These are phyloP conservation scores for Fusarium torreyae DNA, from an alignment of 2,329 filamentous ascomycete species.

Conservation along the genomic window DNA sequence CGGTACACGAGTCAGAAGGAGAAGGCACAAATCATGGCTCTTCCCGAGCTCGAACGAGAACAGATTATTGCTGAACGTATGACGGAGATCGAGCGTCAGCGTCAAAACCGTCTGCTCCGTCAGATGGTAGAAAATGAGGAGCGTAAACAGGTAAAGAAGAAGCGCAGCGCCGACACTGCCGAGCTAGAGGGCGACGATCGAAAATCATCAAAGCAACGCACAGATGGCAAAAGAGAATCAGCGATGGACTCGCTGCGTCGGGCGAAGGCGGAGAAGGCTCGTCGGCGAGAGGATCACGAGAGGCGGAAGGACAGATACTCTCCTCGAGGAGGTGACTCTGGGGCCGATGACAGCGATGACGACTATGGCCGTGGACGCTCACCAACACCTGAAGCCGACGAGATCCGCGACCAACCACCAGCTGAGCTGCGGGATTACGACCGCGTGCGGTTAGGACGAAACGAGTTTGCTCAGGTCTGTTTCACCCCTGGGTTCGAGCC, in stretches of 20 bases:
- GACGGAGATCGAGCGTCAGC: slow-evolving; percentile 83
- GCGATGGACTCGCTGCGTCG: slow-evolving; percentile 80
- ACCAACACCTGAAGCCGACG: slow-evolving; percentile 73
- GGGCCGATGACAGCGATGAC: slow-evolving; percentile 80
- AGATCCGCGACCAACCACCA: slow-evolving; percentile 77
- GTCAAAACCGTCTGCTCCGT: slow-evolving; percentile 86
- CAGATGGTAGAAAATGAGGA: slow-evolving; percentile 80
- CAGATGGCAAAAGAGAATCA: slow-evolving; percentile 62
- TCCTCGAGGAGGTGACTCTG: slow-evolving; percentile 53
- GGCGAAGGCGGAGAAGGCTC: slow-evolving; percentile 73
- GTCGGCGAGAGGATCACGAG: slow-evolving; percentile 67
- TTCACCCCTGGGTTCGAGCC: slow-evolving; percentile 93
- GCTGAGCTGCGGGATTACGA: slow-evolving; percentile 87
- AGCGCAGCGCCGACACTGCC: slow-evolving; percentile 83
- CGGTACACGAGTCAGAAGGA: slow-evolving; percentile 82
- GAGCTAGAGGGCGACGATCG: slow-evolving; percentile 83
- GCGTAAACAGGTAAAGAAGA: slow-evolving; percentile 69
- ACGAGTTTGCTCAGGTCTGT: slow-evolving; percentile 90
- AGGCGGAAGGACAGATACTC: slow-evolving; percentile 70
- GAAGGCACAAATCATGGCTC: slow-evolving; percentile 83
- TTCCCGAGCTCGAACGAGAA: slow-evolving; percentile 93
- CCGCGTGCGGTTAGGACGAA: slow-evolving; percentile 85
- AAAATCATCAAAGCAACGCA: slow-evolving; percentile 81
- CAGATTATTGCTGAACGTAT: slow-evolving; percentile 90
- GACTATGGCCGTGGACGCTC: slow-evolving; percentile 78